Conservation (phyloP, 805 yeast species). For the Yarrowia osloensis region DNA sequence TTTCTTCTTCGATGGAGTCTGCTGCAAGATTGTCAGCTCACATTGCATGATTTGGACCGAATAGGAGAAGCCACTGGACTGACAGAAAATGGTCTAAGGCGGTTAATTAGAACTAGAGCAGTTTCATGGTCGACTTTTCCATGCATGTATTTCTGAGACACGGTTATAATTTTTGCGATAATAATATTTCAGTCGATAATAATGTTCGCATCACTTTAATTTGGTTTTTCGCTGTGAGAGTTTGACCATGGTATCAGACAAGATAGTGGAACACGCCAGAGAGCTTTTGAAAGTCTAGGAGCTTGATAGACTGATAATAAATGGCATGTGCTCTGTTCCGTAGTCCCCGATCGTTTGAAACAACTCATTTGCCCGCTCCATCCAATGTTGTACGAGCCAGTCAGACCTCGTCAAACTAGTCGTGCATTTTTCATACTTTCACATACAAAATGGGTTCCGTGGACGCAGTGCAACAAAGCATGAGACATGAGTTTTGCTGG, state of each 20-base stretch:
- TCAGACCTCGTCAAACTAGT: too few relatives aligned
- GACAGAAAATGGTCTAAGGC: background rate
- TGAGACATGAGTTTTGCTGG: background rate
- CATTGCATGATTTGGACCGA: background rate
- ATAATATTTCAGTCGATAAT: background rate
- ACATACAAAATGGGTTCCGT: too few relatives aligned
- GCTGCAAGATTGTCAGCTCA: slow-evolving; percentile 4
- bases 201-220: background rate
- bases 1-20: background rate
- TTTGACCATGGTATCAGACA: background rate
- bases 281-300: background rate
- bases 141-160: background rate
- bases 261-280: background rate
- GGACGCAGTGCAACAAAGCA: background rate
- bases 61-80: background rate
- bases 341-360: too few relatives aligned
- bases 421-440: too few relatives aligned
- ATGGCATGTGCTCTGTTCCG: too few relatives aligned
- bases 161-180: background rate
- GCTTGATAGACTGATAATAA: too few relatives aligned
- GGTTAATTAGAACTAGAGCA: background rate
- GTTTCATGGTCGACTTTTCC: background rate
- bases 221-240: background rate
- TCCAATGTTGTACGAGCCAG: too few relatives aligned
- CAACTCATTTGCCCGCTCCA: too few relatives aligned